These are phyloP conservation scores for Holtermannia corniformis DNA, from an alignment of 768 basidiomycete species.

Conservation along the genomic window DNA sequence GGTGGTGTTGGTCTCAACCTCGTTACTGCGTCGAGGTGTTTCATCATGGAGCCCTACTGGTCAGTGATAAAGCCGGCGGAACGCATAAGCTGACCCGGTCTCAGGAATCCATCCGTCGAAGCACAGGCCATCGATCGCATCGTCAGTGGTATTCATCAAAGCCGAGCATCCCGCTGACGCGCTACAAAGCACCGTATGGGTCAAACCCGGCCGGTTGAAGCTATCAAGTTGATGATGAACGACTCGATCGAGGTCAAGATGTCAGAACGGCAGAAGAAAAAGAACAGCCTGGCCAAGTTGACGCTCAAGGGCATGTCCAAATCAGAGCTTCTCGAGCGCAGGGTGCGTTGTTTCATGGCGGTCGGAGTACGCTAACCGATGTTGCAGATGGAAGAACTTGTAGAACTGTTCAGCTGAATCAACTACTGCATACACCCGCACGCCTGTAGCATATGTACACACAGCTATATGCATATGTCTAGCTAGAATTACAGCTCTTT, in stretches of 20 bases:
- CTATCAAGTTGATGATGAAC: conserved; percentile 86
- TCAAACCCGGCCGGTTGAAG: conserved; percentile 82
- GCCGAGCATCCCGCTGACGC: conserved; percentile 3
- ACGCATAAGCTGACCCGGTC: background rate
- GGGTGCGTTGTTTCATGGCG: conserved; percentile 45
- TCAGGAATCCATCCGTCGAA: conserved; percentile 91
- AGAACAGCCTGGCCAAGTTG: conserved; percentile 88
- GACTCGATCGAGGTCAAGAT: conserved; percentile 88
- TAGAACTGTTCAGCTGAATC: background rate
- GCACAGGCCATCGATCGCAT: conserved; percentile 97
- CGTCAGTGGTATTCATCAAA: conserved; percentile 48
- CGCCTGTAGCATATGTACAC: too few species aligned
- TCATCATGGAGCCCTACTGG: conserved; percentile 97
- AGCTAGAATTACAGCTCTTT: background rate
- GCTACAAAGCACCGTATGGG: conserved; percentile 76
- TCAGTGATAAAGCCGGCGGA: conserved; percentile 33
- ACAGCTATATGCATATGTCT: background rate
- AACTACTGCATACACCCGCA: too few species aligned
- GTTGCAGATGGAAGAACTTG: background rate
- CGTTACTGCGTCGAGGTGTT: conserved; percentile 85
- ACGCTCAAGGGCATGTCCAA: conserved; percentile 82
- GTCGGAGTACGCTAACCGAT: background rate
- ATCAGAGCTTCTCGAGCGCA: conserved; percentile 72
- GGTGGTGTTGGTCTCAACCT: conserved; percentile 96
- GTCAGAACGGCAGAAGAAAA: conserved; percentile 87